Conservation (phyloP, 805 yeast genomes). For the Teunomyces pallodes region DNA sequence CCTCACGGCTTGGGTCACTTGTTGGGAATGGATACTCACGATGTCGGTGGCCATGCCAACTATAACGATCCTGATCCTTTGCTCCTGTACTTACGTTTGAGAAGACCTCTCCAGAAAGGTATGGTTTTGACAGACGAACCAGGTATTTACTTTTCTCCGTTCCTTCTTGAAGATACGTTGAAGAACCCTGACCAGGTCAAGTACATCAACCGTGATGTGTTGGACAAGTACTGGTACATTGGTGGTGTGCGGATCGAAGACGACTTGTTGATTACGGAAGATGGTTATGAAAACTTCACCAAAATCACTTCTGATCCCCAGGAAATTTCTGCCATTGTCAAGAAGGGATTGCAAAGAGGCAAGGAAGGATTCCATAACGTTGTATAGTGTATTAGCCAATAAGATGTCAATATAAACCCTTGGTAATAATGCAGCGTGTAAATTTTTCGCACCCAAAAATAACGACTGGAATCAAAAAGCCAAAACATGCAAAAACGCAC, state of each 20-base stretch:
- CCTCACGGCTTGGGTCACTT: conserved; percentile 97
- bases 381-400: conserved; percentile 15
- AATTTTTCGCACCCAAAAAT: too few relatives aligned
- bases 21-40: conserved; percentile 94
- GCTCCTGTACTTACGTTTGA: conserved; percentile 72
- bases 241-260: conserved; percentile 99
- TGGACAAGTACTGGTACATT: conserved; percentile 77
- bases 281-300: conserved; percentile 80
- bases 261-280: conserved; percentile 73
- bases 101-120: conserved; percentile 66
- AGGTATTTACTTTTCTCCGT: conserved; percentile 87
- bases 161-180: conserved; percentile 64
- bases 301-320: conserved; percentile 81
- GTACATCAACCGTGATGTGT: conserved; percentile 60
- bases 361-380: conserved; percentile 60
- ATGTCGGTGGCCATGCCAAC: conserved; percentile 86
- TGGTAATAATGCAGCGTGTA: too few relatives aligned
- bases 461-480: too few relatives aligned
- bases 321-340: conserved; percentile 76
- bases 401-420: too few relatives aligned
- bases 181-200: conserved; percentile 46
- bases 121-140: conserved; percentile 97
- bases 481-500: too few relatives aligned
- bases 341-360: conserved; percentile 63
- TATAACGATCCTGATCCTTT: conserved; percentile 80